Conservation (phyloP, 164 flowering plant genomes). For the Akebia trifoliata region DNA sequence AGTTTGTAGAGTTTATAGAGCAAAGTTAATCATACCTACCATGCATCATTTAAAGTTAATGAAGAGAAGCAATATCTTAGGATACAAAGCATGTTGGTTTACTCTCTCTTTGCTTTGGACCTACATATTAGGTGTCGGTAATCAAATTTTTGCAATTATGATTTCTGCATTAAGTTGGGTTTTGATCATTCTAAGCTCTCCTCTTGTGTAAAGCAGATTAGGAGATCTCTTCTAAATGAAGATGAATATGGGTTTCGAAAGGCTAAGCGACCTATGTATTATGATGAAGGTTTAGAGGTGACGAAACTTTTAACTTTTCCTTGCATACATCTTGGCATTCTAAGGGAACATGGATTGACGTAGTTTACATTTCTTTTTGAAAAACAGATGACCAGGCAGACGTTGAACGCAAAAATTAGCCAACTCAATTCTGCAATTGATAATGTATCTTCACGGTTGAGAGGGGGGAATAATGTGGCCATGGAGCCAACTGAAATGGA, state of each 20-base stretch:
- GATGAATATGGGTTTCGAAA: slow-evolving; percentile 79
- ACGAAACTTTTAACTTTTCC: slow-evolving; percentile 10
- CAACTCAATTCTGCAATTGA: slow-evolving; percentile 91
- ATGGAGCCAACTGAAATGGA: slow-evolving; percentile 47
- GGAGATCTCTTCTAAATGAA: slow-evolving; percentile 81
- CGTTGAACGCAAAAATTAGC: slow-evolving; percentile 65
- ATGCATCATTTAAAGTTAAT: too few species aligned
- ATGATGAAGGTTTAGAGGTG: slow-evolving; percentile 92
- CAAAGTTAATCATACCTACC: too few species aligned
- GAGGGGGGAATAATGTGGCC: slow-evolving; percentile 57
- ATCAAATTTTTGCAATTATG: too few species aligned
- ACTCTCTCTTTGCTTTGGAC: too few species aligned
- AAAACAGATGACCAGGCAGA: slow-evolving; percentile 73
- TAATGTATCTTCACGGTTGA: slow-evolving; percentile 73
- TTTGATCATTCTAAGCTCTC: background rate
- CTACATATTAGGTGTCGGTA: background rate
- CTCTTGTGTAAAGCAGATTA: slow-evolving; percentile 41
- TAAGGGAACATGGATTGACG: background rate
- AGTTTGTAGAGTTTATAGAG: too few species aligned
- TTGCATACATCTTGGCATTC: slow-evolving; percentile 3
- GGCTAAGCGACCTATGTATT: slow-evolving; percentile 69
- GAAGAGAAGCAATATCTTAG: too few species aligned
- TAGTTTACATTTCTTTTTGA: slow-evolving; percentile 1
- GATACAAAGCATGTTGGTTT: too few species aligned
- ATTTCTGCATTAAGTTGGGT: background rate